Percentiles rank a stretch among this genome's conserved stretches.
Evolutionary conservation across 2,329 filamentous ascomycete species (phyloP).

Genomic region (Aspergillus sp.): DNA sequence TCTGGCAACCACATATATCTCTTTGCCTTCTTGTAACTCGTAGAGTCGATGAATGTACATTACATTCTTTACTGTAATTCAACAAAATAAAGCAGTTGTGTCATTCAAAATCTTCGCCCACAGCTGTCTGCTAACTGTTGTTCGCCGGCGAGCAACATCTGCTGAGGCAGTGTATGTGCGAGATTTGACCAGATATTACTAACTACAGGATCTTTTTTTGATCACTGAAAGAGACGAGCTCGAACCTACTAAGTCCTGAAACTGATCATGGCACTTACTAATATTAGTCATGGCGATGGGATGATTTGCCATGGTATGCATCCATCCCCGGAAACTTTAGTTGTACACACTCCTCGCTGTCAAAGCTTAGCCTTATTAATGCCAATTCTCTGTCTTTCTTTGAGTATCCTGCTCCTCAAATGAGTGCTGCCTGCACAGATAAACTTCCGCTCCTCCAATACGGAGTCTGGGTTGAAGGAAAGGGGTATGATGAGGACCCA

Average conservation of each 20-base stretch:
- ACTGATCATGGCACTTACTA: constrained; percentile 3
- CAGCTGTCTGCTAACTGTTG: neutral
- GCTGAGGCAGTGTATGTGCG: constrained; percentile 11
- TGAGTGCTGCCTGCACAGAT: constrained; percentile 1
- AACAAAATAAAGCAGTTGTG: constrained; percentile 1
- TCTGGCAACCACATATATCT: neutral
- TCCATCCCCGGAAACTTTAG: constrained; percentile 7
- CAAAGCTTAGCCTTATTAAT: neutral
- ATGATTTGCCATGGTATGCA: constrained; percentile 11
- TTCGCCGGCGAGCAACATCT: constrained; percentile 11
- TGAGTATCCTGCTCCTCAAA: constrained; percentile 1
- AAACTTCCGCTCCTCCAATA: constrained; percentile 14
- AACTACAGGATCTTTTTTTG: constrained; percentile 7
- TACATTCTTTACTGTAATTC: neutral
- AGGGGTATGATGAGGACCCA: constrained; percentile 16
- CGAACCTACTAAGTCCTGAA: neutral
- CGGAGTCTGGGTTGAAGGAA: constrained; percentile 15
- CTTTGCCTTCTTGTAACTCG: constrained; percentile 8
- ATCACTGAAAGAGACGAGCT: neutral
- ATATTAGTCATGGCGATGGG: constrained; percentile 6
- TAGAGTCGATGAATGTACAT: constrained; percentile 1
- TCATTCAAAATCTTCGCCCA: constrained; percentile 2
- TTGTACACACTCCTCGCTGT: constrained; percentile 9
- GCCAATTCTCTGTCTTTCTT: constrained; percentile 3
- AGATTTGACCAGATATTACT: constrained; percentile 12